A percentile compares a stretch with the other conserved stretches of the same genome.
Evolutionary conservation across 75 land plant species (phyloP).

Genomic region (Ceratopteris richardii): DNA sequence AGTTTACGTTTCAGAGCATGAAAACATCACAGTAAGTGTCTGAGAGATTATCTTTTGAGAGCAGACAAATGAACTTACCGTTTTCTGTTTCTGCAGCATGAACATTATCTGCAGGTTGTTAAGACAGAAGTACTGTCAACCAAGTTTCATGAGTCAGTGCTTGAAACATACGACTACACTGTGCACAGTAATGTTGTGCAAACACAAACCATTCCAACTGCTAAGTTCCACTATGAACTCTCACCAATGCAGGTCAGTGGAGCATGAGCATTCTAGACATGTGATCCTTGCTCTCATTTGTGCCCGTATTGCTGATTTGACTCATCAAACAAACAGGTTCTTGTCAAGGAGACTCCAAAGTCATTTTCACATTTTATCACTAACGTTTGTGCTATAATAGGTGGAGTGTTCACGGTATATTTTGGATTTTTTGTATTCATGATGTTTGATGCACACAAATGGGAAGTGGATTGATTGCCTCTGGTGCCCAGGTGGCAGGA

Average conservation of each 20-base stretch:
- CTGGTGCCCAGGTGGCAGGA: slow-evolving; percentile 87
- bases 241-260: slow-evolving; percentile 88
- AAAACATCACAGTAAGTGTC: slow-evolving; percentile 83
- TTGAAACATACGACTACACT: slow-evolving; percentile 91
- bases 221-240: slow-evolving; percentile 90
- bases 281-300: too few species aligned
- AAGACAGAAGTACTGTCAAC: slow-evolving; percentile 80
- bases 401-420: slow-evolving; percentile 95
- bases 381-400: slow-evolving; percentile 96
- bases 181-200: slow-evolving; percentile 86
- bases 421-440: neutral
- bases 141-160: slow-evolving; percentile 25
- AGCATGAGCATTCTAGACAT: neutral
- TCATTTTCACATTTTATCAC: slow-evolving; percentile 97
- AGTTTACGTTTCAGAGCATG: slow-evolving; percentile 51
- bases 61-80: too few species aligned
- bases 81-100: slow-evolving; percentile 55
- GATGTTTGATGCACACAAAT: neutral
- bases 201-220: slow-evolving; percentile 63
- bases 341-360: slow-evolving; percentile 60
- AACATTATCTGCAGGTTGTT: slow-evolving; percentile 93
- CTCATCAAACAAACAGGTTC: slow-evolving; percentile 43
- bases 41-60: too few species aligned
- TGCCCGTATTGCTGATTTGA: too few species aligned
- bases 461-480: neutral